Evolutionary conservation across 2,329 filamentous ascomycete genomes (phyloP), one percentile per base, ranked within the genome.

Genomic region (Colletotrichum sp.): DNA sequence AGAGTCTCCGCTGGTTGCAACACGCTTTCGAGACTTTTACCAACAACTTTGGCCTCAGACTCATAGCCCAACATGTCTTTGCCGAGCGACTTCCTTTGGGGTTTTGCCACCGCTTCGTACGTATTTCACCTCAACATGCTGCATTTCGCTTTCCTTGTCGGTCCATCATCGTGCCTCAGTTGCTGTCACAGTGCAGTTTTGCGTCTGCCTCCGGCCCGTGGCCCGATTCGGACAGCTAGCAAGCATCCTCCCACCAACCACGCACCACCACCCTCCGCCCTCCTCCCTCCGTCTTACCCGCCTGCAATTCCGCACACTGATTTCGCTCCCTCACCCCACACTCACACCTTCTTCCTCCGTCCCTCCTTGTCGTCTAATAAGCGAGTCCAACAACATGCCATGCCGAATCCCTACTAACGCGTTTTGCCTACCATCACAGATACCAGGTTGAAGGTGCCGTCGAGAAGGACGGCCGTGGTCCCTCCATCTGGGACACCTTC

Each of bases 401-500:
- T 76, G 73, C 73, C 15, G 30, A 18, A 73, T 34, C 56, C 56
- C 58, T 71, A 65, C 76, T 77, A 36, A 76, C 68, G 18, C 43
- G 18, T 22, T 48, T 39, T 60, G 43, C 39, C 52, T 8, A 36
- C 61, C 70, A 70, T 52, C 76, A 7, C 82, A 97, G 95, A 82
- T 97, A 97, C 87, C 95, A 98, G 84, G 94, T 98, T 79, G 95
- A 98, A 87, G 95, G 95, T 74, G 92, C 92, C 64, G 88, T 90
- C 52, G 88, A 93, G 64, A 91, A 93, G 81, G 95, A 96, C 82
- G 95, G 95, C 78, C 94, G 95, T 78, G 94, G 91, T 27, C 93
- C 94, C 70, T 95, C 94, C 77, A 97, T 97, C 84, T 97, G 95
- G 95, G 95, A 98, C 85, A 93, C 91, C n/a, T 97, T 97, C 87